These are phyloP conservation scores for Dioszegia hungarica DNA, from an alignment of 768 basidiomycete species.

Conservation along the genomic window DNA sequence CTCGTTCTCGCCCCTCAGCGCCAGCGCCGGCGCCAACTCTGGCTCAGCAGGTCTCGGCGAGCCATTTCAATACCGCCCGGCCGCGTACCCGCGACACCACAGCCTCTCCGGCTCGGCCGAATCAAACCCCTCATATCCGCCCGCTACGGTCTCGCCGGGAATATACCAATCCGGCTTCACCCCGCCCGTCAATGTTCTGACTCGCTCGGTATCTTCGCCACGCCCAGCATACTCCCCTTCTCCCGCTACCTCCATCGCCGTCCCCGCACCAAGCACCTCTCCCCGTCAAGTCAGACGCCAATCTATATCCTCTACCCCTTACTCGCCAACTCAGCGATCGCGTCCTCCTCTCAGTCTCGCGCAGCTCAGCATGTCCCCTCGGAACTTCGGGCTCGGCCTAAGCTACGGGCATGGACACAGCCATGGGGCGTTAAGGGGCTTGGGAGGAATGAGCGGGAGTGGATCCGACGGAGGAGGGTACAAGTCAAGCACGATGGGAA, in stretches of 20 bases:
- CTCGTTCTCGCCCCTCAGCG: no score
- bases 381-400: not conserved
- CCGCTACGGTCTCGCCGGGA: constrained; percentile 28
- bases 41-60: not conserved
- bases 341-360: not conserved
- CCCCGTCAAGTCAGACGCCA: not conserved
- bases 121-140: no score
- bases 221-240: not conserved
- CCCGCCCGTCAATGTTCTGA: constrained; percentile 2
- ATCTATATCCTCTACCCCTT: constrained; percentile 3
- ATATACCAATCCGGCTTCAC: constrained; percentile 27
- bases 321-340: not conserved
- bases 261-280: not conserved
- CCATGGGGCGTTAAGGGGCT: no score
- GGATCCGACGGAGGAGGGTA: no score
- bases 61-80: not conserved
- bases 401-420: no score
- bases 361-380: not conserved
- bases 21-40: not conserved
- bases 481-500: constrained; percentile 1
- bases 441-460: constrained; percentile 1
- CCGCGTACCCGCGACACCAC: not conserved
- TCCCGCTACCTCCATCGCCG: not conserved
- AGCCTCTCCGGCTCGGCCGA: constrained; percentile 1
- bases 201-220: not conserved